phyloP scores from a whole-genome alignment of 1,284 basidiomycete species.

The Ceratobasidium sp. region DNA sequence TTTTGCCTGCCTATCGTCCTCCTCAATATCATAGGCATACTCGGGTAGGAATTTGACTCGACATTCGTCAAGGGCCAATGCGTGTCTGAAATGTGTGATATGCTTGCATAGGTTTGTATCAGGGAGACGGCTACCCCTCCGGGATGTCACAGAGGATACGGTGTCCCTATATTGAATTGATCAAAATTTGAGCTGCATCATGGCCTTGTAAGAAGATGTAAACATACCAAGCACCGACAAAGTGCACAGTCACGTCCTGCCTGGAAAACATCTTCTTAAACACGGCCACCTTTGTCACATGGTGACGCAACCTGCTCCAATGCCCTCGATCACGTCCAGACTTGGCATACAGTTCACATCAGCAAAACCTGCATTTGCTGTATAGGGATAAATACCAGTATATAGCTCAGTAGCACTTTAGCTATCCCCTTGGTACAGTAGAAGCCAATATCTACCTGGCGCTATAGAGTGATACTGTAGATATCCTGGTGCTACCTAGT shows the following conservation, averaged over 20 bases:
- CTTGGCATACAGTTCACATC: too few relatives aligned
- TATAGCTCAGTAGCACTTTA: too few relatives aligned
- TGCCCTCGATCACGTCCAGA: too few relatives aligned
- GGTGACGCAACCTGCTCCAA: too few relatives aligned
- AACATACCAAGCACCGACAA: constrained; percentile 55
- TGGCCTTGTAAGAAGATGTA: neutral
- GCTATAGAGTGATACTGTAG: too few relatives aligned
- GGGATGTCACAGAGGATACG: constrained; percentile 55
- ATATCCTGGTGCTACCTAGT: too few relatives aligned
- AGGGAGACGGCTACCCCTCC: constrained; percentile 50
- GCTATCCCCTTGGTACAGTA: too few relatives aligned
- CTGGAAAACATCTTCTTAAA: constrained; percentile 58
- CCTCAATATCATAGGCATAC: constrained; percentile 50
- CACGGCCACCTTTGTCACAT: constrained; percentile 4
- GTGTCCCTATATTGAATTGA: constrained; percentile 58
- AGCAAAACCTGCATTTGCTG: too few relatives aligned
- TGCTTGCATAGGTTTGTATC: constrained; percentile 48
- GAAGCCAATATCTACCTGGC: too few relatives aligned
- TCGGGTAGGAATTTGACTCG: constrained; percentile 60
- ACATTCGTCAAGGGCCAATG: constrained; percentile 58
- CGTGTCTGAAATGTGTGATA: constrained; percentile 57
- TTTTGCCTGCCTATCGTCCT: neutral
- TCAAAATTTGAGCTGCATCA: too few relatives aligned
- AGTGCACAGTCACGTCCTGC: constrained; percentile 52
- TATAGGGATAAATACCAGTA: too few relatives aligned